These are phyloP conservation scores for Iris pallida DNA, from an alignment of 116 monocot species.

Conservation along the genomic window DNA sequence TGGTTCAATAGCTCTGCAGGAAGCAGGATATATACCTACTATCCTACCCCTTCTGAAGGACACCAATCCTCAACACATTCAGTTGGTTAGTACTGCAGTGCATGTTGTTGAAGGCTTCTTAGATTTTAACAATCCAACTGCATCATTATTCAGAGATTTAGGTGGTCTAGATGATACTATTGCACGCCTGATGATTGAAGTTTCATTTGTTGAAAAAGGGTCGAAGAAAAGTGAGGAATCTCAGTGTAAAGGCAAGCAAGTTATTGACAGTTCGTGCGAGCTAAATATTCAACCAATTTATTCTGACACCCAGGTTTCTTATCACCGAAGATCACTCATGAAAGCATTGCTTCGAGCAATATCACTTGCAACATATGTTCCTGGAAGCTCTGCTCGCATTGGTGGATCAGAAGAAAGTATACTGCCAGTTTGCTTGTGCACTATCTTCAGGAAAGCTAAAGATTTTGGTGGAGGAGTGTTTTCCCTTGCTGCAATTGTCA, in stretches of 20 bases:
- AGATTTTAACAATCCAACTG: constrained; percentile 72
- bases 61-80: constrained; percentile 57
- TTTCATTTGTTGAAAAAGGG: constrained; percentile 26
- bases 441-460: constrained; percentile 61
- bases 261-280: constrained; percentile 14
- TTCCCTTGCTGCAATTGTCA: constrained; percentile 71
- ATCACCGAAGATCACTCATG: constrained; percentile 48
- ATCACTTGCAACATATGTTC: constrained; percentile 73
- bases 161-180: constrained; percentile 79
- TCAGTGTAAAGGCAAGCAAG: constrained; percentile 44
- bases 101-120: constrained; percentile 66
- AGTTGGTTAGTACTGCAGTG: constrained; percentile 66
- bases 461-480: constrained; percentile 86
- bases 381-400: constrained; percentile 56
- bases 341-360: constrained; percentile 71
- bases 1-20: constrained; percentile 64
- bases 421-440: constrained; percentile 52
- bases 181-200: constrained; percentile 59
- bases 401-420: constrained; percentile 58
- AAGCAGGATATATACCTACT: constrained; percentile 73
- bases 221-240: constrained; percentile 26
- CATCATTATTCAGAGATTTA: constrained; percentile 66
- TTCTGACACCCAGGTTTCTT: constrained; percentile 45
- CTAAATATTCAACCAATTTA: constrained; percentile 25
- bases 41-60: constrained; percentile 75